Percentiles rank a stretch among this genome's conserved stretches.
These are phyloP conservation scores for Sclerotinia spermophila DNA, from an alignment of 2,329 filamentous ascomycete genomes.

Conservation along the genomic window DNA sequence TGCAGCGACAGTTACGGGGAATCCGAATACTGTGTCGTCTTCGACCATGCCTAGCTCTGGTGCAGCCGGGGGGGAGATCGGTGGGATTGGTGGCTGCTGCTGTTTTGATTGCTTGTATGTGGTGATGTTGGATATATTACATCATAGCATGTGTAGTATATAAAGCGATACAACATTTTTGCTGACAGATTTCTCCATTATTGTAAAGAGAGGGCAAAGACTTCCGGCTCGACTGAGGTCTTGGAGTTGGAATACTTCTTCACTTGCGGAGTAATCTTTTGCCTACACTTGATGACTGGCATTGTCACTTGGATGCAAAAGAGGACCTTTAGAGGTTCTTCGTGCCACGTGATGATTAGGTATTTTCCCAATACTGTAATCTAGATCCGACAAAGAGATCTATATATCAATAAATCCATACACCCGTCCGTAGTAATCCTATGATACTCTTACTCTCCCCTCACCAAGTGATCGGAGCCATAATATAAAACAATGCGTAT, in stretches of 20 bases:
- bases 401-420: background rate
- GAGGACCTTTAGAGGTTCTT: background rate
- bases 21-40: constrained; percentile 20
- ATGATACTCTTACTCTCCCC: too few species aligned
- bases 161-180: background rate
- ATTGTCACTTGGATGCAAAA: background rate
- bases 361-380: too few species aligned
- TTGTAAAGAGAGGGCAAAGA: background rate
- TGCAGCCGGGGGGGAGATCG: background rate
- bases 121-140: background rate
- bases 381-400: background rate
- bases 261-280: background rate
- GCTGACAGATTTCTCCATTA: background rate
- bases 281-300: background rate
- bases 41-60: background rate
- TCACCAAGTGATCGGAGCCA: background rate
- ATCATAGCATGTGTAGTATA: background rate
- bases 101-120: background rate
- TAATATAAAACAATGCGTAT: background rate
- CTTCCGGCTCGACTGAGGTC: background rate
- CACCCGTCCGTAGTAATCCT: background rate
- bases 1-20: constrained; percentile 8
- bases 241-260: background rate
- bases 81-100: background rate
- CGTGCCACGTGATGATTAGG: background rate